Base-by-base conservation (phyloP, 2,329 filamentous ascomycete genomes). In the Aspergillus unguis region DNA sequence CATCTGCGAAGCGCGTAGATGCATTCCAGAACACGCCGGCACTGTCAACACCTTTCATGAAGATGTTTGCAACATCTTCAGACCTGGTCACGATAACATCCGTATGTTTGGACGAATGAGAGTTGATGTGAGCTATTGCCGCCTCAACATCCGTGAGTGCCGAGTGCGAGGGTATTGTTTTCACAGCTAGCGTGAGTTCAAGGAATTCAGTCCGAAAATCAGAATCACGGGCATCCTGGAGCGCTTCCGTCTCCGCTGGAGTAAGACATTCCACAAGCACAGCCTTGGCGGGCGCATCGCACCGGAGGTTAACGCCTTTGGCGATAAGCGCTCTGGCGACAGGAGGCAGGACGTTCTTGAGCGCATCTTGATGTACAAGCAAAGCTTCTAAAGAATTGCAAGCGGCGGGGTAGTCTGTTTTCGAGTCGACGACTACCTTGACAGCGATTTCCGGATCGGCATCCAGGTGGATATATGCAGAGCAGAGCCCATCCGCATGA, bases 1-100 rank as follows among this genome's bases (percentile, higher is more conserved):
- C 94, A 70, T 99, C 94, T 5, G 92, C 91, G 75, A 99, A 92
- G 46, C 94, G 84, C 6, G 90, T 96, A 26, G 90, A 95, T 6
- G 91, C 89, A 70, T 99, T 99, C 91, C 92, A 96, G 79, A 95
- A 99, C 17, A 92, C 92, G 48, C 92, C 92, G 0, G 91, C 88
- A 28, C 90, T 90, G 74, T 97, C 94, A 46, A 97, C 84, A 53
- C 84, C 84, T 41, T 84, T 82, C 82, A 95, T 89, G 77, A 97
- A 99, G 45, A 78, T 77, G 65, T 95, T 86, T 4, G 94, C 92
- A 31, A 84, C 77, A 7, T 79, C 77, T 44, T 77, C 71, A 27
- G 85, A 83, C 4, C 83, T 75, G 0, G 92, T 97, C 56, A 97
- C 73, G 68, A 99, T 95, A 47, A 81, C 85, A 69, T 99, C 94